These are phyloP conservation scores for Apium graveolens DNA, from an alignment of 129 eudicot species.

Conservation along the genomic window DNA sequence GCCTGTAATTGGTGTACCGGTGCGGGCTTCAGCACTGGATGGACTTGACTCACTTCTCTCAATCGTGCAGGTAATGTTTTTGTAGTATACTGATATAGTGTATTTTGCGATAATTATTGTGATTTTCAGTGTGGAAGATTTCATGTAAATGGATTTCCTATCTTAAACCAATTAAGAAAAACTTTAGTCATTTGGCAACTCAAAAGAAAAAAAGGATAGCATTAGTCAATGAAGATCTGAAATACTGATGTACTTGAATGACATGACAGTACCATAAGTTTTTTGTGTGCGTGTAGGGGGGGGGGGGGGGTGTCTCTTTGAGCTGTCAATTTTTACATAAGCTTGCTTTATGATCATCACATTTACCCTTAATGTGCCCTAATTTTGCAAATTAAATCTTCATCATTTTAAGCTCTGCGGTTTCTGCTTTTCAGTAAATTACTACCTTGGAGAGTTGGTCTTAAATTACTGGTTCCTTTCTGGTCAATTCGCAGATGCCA, in stretches of 20 bases:
- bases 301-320: neutral
- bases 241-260: neutral
- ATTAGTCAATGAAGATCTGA: neutral
- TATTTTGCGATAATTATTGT: neutral
- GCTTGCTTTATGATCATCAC: neutral
- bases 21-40: slow-evolving; percentile 80
- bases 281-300: neutral
- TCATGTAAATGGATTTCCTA: neutral
- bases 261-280: neutral
- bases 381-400: neutral
- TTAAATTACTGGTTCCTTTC: neutral
- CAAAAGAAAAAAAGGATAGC: neutral
- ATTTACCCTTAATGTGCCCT: neutral
- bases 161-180: neutral
- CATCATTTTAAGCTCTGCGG: neutral
- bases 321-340: neutral
- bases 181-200: neutral
- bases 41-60: slow-evolving; percentile 94
- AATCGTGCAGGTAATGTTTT: slow-evolving; percentile 66
- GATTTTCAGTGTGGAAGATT: neutral
- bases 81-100: neutral
- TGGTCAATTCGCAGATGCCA: slow-evolving; percentile 59
- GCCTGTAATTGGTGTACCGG: slow-evolving; percentile 99
- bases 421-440: neutral
- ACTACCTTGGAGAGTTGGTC: neutral